Evolutionary conservation across 768 basidiomycete species (phyloP), one percentile per base, ranked within the genome.

Genomic region (Amylocystis lapponica): DNA sequence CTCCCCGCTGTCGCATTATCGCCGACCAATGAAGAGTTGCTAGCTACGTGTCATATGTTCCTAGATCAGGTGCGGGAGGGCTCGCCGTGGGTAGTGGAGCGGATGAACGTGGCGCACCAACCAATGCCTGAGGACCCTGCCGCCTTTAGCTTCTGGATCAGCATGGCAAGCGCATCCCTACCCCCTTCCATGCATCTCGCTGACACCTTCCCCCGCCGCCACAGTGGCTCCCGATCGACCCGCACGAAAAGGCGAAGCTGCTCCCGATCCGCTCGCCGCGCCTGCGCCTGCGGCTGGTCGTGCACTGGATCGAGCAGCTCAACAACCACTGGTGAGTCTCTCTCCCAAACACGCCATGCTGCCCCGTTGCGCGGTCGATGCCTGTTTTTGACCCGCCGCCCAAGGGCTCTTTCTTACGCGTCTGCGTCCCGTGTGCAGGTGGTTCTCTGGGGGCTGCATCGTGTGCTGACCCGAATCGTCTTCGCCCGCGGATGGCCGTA

Each of bases 61-160:
- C 65, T 86, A 45, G 67, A 69, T 20, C 77, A 81, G 48, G 66
- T 86, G 9, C 62, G 75, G 43, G 67, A 67, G 2, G 88, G 90
- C 1, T 88, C 91, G 1, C 95, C 94, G 10, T 97, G 95, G 94
- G 82, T 97, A 27, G 81, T 90, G 2, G 90, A 96, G 56, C 78
- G 89, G 36, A 72, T 96, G 33, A 79, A 86, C 56, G 77, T 75
- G 54, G 80, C 83, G 0, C 86, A 86, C 57, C 90, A 90, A 3
- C 67, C 74, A 4, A 84, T 87, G 71, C 92, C 92, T 1, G 55
- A 46, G 11, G 83, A 91, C 61, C 76, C 82, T 0, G 73, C 73
- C 21, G 66, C 73, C 19, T 92, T 95, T 61, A 79, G 80, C 26
- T 96, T 86, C 63, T 95, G 89, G 87, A 90, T 95, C 67, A 90